These are phyloP conservation scores for Cinnamomum chago DNA, from an alignment of 164 flowering plant species.

Conservation along the genomic window DNA sequence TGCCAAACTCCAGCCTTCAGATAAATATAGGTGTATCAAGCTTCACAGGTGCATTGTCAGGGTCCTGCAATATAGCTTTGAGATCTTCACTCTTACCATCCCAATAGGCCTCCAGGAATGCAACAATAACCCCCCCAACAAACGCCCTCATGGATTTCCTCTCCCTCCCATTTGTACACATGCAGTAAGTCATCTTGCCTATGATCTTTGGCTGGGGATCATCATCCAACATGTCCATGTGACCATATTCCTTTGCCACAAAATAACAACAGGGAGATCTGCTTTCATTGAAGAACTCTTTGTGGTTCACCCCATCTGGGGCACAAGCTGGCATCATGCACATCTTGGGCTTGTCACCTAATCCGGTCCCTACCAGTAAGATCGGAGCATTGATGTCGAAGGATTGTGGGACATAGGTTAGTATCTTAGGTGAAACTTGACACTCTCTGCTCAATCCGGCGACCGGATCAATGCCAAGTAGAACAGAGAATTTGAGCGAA, in stretches of 20 bases:
- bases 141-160: slow-evolving; percentile 39
- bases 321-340: slow-evolving; percentile 29
- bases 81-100: slow-evolving; percentile 33
- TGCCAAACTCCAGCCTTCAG: not conserved
- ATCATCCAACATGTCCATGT: slow-evolving; percentile 35
- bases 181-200: not conserved
- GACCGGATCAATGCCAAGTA: slow-evolving; percentile 55
- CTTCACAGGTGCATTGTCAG: slow-evolving; percentile 36
- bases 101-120: slow-evolving; percentile 33
- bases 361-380: slow-evolving; percentile 44
- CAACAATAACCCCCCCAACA: slow-evolving; percentile 49
- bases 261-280: slow-evolving; percentile 25
- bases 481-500: slow-evolving; percentile 21
- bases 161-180: slow-evolving; percentile 30
- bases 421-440: slow-evolving; percentile 22
- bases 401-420: slow-evolving; percentile 24
- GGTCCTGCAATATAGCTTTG: slow-evolving; percentile 24
- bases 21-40: not conserved
- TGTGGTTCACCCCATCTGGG: slow-evolving; percentile 34
- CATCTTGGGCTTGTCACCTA: slow-evolving; percentile 19
- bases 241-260: slow-evolving; percentile 38
- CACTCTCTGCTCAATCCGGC: slow-evolving; percentile 20
- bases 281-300: slow-evolving; percentile 30
- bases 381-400: slow-evolving; percentile 38
- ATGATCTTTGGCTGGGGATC: not conserved